These are phyloP conservation scores for Russula brevipes DNA, from an alignment of 768 basidiomycete species.

Conservation along the genomic window DNA sequence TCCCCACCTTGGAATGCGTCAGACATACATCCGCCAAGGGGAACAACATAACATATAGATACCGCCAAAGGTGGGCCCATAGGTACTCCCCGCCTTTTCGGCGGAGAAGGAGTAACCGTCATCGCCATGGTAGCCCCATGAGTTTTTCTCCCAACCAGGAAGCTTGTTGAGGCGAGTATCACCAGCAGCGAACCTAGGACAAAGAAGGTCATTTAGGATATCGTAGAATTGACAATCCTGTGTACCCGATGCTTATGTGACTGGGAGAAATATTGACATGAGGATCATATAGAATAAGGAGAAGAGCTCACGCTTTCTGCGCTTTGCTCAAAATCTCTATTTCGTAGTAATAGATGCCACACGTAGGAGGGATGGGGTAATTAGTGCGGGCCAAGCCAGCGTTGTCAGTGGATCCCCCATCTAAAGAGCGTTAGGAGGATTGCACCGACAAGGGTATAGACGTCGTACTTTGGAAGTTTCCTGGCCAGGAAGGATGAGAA, in stretches of 20 bases:
- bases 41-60: constrained; percentile 30
- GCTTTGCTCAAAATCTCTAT: constrained; percentile 78
- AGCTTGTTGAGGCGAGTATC: constrained; percentile 66
- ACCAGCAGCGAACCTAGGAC: constrained; percentile 56
- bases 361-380: constrained; percentile 72
- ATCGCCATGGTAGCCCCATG: constrained; percentile 93
- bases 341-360: constrained; percentile 95
- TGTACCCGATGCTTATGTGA: constrained; percentile 78
- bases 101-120: constrained; percentile 75
- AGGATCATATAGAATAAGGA: constrained; percentile 17
- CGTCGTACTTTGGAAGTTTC: constrained; percentile 18
- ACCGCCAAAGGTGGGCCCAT: constrained; percentile 81
- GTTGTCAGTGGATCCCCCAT: constrained; percentile 23
- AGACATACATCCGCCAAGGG: constrained; percentile 14
- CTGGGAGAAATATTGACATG: constrained; percentile 35
- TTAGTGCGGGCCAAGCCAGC: constrained; percentile 79
- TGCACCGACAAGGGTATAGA: background rate
- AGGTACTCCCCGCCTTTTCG: constrained; percentile 64
- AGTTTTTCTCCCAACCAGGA: constrained; percentile 80
- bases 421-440: constrained; percentile 11
- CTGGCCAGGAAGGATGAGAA: constrained; percentile 1
- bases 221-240: constrained; percentile 5
- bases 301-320: constrained; percentile 60
- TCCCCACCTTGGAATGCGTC: constrained; percentile 60
- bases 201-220: constrained; percentile 7